Conservation (phyloP, 441 rosid genomes). For the Metrosideros polymorpha region DNA sequence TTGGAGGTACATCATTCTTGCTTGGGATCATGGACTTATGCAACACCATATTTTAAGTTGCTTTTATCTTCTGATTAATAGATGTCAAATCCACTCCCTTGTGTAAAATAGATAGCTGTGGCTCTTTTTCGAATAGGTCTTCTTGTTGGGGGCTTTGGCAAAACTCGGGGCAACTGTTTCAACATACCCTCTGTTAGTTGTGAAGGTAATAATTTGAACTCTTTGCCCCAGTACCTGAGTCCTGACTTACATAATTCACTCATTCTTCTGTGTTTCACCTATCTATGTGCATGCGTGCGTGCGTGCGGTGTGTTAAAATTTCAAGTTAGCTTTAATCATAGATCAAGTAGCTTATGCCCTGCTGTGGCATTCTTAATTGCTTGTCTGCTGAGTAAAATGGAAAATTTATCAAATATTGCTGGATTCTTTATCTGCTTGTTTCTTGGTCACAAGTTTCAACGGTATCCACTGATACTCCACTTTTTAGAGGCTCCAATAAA, state of each 20-base stretch:
- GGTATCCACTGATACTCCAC: not conserved
- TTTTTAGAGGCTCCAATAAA: not conserved
- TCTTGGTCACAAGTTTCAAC: not conserved
- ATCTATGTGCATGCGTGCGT: not conserved
- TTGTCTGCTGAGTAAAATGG: not conserved
- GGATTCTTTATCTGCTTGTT: not conserved
- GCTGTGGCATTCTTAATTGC: not conserved
- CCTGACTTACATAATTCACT: not conserved
- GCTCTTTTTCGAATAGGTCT: slow-evolving; percentile 28
- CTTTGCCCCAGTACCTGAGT: not conserved
- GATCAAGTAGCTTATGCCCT: not conserved
- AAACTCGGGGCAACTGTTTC: slow-evolving; percentile 64
- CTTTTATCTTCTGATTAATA: not conserved
- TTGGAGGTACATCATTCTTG: slow-evolving; percentile 31
- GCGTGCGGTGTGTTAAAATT: not conserved
- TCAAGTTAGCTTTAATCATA: not conserved
- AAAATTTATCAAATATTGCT: not conserved
- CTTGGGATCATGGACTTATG: not conserved
- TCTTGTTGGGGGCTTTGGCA: slow-evolving; percentile 53
- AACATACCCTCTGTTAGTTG: slow-evolving; percentile 64
- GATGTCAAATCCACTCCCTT: not conserved
- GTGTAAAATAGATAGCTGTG: not conserved
- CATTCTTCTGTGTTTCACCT: not conserved
- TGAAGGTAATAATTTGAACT: slow-evolving; percentile 37
- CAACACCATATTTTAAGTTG: not conserved